phyloP scores from a whole-genome alignment of 169 alveolate species.

The Plasmodium chabaudi region DNA sequence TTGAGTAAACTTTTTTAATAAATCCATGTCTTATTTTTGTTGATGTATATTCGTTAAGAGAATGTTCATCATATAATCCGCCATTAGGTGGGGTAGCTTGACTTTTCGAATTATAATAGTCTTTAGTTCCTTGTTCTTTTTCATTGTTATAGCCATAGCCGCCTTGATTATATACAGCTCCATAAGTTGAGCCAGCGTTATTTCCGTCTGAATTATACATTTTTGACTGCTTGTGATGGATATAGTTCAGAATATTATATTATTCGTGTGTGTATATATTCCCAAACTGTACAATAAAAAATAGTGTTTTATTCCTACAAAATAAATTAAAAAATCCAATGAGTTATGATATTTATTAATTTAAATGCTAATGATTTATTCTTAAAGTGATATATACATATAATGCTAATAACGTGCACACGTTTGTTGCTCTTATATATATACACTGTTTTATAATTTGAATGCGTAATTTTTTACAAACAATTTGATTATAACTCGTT shows the following conservation, averaged over 20 bases:
- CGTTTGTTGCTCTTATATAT: too few relatives aligned
- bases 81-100: conserved; percentile 38
- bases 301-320: too few relatives aligned
- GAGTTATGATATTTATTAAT: too few relatives aligned
- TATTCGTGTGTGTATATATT: not conserved
- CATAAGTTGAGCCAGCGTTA: conserved; percentile 34
- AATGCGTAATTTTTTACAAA: too few relatives aligned
- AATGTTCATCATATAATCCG: conserved; percentile 61
- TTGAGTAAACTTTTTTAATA: conserved; percentile 87
- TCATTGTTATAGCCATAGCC: conserved; percentile 6
- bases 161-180: conserved; percentile 68
- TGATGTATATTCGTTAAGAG: conserved; percentile 78
- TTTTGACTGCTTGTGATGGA: not conserved
- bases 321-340: too few relatives aligned
- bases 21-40: conserved; percentile 88
- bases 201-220: conserved; percentile 18
- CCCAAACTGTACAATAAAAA: too few relatives aligned
- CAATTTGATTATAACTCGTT: too few relatives aligned
- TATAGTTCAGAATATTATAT: not conserved
- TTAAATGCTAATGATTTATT: too few relatives aligned
- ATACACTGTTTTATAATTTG: too few relatives aligned
- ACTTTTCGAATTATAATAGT: conserved; percentile 25
- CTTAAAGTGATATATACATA: too few relatives aligned
- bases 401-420: too few relatives aligned
- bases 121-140: conserved; percentile 25